Percentiles rank a stretch among this genome's conserved stretches.
These are phyloP conservation scores for Tuber calosporum DNA, from an alignment of 495 filamentous ascomycete species.

Conservation along the genomic window DNA sequence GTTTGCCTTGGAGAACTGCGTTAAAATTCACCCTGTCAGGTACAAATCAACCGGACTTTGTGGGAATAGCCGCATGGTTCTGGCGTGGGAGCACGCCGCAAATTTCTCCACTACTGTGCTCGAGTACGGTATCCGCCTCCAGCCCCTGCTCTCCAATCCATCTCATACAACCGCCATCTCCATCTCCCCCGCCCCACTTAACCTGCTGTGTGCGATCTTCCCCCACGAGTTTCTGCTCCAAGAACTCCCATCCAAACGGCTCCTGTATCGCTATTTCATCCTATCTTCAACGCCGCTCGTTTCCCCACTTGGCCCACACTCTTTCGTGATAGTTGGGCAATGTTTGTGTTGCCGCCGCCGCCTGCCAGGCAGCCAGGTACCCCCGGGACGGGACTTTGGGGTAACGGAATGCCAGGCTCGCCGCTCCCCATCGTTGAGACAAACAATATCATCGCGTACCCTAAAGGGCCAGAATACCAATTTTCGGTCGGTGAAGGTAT, in stretches of 20 bases:
- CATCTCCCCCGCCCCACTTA: background rate
- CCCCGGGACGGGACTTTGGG: slow-evolving; percentile 24
- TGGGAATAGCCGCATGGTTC: background rate
- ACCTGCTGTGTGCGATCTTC: background rate
- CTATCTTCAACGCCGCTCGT: background rate
- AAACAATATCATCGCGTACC: slow-evolving; percentile 76
- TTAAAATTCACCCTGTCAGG: background rate
- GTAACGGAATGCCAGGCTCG: slow-evolving; percentile 26
- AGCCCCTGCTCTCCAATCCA: background rate
- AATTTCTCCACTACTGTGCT: background rate
- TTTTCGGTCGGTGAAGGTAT: slow-evolving; percentile 89
- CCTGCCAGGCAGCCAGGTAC: slow-evolving; percentile 33
- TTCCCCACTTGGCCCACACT: background rate
- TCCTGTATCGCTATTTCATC: background rate
- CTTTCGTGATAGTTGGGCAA: background rate
- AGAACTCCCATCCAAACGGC: background rate
- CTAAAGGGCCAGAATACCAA: slow-evolving; percentile 68
- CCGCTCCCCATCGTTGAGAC: slow-evolving; percentile 69
- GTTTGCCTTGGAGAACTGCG: background rate
- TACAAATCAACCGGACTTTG: background rate
- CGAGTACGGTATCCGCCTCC: background rate
- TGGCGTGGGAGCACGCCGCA: background rate
- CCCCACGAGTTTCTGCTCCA: background rate
- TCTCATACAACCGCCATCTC: slow-evolving; percentile 1
- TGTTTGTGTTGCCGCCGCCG: slow-evolving; percentile 35